These are phyloP conservation scores for Hyphopichia burtonii DNA, from an alignment of 1,139 yeast species.

Conservation along the genomic window DNA sequence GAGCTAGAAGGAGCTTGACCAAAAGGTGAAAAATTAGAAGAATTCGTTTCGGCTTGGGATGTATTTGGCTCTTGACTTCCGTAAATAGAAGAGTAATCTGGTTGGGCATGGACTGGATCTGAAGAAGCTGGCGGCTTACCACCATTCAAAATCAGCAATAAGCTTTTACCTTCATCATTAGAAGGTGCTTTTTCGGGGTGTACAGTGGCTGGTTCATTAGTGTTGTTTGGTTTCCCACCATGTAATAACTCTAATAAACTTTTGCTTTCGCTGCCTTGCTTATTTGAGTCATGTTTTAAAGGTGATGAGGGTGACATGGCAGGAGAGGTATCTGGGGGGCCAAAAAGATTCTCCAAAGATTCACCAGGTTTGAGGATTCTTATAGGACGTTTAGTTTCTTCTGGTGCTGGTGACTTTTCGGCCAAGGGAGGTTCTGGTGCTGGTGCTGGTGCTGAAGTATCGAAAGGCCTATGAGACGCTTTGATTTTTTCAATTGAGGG, in stretches of 20 bases:
- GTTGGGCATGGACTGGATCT: background rate
- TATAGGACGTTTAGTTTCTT: conserved; percentile 15
- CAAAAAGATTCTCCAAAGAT: conserved; percentile 15
- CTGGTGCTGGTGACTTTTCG: background rate
- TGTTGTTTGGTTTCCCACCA: conserved; percentile 8
- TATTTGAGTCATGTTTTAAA: background rate
- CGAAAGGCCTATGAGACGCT: background rate
- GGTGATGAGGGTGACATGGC: background rate
- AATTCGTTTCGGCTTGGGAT: background rate
- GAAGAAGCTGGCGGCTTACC: conserved; percentile 6
- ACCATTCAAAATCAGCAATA: conserved; percentile 15
- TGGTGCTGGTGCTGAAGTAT: too few species aligned
- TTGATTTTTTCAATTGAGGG: background rate
- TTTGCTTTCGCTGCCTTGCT: conserved; percentile 7
- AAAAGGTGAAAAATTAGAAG: background rate
- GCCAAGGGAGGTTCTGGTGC: background rate
- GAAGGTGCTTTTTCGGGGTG: too few species aligned
- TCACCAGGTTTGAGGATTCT: conserved; percentile 33
- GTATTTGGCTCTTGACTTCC: conserved; percentile 4
- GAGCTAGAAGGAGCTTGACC: background rate
- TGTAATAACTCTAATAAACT: conserved; percentile 16
- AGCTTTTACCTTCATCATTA: conserved; percentile 14
- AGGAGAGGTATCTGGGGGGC: background rate
- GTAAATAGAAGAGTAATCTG: conserved; percentile 8
- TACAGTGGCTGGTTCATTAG: background rate